Base-by-base conservation (phyloP, 2,329 filamentous ascomycete species). In the Ophiognomonia clavigignenti-juglandacearum region DNA sequence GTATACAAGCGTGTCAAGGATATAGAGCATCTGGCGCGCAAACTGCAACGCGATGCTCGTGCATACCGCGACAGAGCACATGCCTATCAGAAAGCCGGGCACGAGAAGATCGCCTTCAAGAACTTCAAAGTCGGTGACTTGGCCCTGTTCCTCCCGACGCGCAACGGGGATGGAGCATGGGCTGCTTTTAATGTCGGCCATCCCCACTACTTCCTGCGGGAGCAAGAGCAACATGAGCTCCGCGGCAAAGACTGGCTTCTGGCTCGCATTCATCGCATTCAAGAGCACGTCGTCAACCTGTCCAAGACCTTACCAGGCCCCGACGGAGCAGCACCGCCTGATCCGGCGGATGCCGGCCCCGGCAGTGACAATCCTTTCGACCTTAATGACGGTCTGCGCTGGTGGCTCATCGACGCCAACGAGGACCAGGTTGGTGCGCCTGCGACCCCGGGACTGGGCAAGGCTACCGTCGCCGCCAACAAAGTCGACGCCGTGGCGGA, bases 101-200 rank as follows among this genome's bases (percentile, higher is more conserved):
- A 96, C 58, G 88, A 96, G 56, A 97, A 97, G 72, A 96, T 98
- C 61, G 91, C 93, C 2, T 96, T 93, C 63, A 85, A 86, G 51
- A 85, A 92, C 42, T 98, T 98, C 72, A 97, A 96, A 61, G 91
- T 96, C 65, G 92, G 93, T 7, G 93, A 98, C 61, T 75, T 98
- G 13, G 93, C 92, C 11, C 68, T 98, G 2, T 98, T 98, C 70
- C 70, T 98, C 34, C 93, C 93, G 0, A 98, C 93, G 0, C 79
- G 92, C 29, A 97, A 96, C 62, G 91, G 97, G 66, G 93, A 90
- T 4, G 86, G 92, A 14, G 92, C 93, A 1, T 98, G 93, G 93
- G 93, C 93, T 5, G 93, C 93, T 1, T 98, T 98, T 76, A 98
- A 98, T 59, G 88, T 98, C 26, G 92, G 91, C 1, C 95, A 92